phyloP scores from a whole-genome alignment of 192 early-diverging fungal species.

The Gonapodya sp. region DNA sequence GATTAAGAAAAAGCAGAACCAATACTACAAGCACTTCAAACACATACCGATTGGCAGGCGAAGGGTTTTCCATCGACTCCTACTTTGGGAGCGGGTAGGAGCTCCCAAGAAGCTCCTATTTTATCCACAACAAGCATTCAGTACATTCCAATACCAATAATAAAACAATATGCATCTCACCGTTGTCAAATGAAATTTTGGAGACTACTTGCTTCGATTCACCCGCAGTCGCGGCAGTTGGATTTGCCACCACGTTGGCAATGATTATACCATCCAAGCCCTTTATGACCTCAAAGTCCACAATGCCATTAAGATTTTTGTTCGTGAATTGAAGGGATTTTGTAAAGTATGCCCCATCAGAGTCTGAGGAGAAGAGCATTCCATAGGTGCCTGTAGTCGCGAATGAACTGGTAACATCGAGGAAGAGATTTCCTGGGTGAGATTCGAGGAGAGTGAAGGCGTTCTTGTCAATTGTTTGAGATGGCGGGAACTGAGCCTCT shows the following conservation, averaged over 20 bases:
- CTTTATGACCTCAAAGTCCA: slow-evolving; percentile 86
- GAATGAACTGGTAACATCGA: slow-evolving; percentile 55
- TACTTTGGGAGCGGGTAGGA: neutral
- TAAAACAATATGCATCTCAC: neutral
- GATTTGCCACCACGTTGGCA: slow-evolving; percentile 8
- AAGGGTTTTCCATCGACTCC: neutral
- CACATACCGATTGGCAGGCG: neutral
- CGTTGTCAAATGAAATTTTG: slow-evolving; percentile 12
- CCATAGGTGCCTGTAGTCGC: slow-evolving; percentile 36
- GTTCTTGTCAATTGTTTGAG: slow-evolving; percentile 56
- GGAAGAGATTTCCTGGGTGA: slow-evolving; percentile 54
- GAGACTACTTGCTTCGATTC: slow-evolving; percentile 11
- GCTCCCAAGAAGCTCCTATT: neutral
- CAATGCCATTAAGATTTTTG: slow-evolving; percentile 58
- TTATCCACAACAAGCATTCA: neutral
- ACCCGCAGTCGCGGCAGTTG: neutral
- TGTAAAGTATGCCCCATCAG: slow-evolving; percentile 79
- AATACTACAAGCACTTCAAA: neutral
- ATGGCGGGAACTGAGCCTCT: slow-evolving; percentile 76
- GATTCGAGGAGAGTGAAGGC: slow-evolving; percentile 85
- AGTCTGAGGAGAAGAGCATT: slow-evolving; percentile 73
- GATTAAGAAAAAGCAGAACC: too few relatives aligned
- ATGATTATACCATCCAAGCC: slow-evolving; percentile 30
- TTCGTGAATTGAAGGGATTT: slow-evolving; percentile 72
- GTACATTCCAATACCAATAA: neutral